Conservation (phyloP, 2,329 filamentous ascomycete genomes). For the Penicillium sumatraense region DNA sequence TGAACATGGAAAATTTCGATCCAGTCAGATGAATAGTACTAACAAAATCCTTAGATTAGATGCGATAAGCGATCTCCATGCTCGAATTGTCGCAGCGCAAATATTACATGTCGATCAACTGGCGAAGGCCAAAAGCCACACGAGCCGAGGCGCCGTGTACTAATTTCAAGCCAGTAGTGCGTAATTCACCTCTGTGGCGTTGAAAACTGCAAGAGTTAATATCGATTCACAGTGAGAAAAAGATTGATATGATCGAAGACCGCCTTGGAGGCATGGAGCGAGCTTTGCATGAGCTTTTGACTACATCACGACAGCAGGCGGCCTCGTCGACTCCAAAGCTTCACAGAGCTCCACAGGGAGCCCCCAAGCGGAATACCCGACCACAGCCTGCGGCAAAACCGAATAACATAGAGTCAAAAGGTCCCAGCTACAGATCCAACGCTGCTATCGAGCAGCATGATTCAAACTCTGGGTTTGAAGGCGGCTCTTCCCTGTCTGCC, state of each 20-base stretch:
- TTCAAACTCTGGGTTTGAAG: constrained; percentile 47
- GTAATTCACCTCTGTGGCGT: constrained; percentile 9
- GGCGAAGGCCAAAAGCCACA: constrained; percentile 38
- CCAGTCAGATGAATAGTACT: too few species aligned
- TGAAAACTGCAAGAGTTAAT: constrained; percentile 6
- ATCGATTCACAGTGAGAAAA: constrained; percentile 49
- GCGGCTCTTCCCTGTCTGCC: constrained; percentile 53
- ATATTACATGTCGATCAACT: constrained; percentile 43
- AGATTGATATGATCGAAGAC: constrained; percentile 58
- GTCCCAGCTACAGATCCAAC: constrained; percentile 24
- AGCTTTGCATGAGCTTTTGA: constrained; percentile 32
- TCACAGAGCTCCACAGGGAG: constrained; percentile 12
- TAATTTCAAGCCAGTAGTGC: constrained; percentile 50
- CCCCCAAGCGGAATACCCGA: constrained; percentile 6
- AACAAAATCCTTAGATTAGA: constrained; percentile 36
- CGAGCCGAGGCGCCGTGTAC: constrained; percentile 44
- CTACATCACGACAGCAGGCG: constrained; percentile 10
- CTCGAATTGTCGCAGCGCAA: constrained; percentile 45
- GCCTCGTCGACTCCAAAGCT: not conserved
- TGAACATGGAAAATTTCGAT: too few species aligned
- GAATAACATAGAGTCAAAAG: constrained; percentile 8
- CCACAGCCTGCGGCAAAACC: constrained; percentile 6
- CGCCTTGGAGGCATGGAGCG: constrained; percentile 55
- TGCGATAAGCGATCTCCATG: constrained; percentile 49
- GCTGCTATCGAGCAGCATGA: constrained; percentile 34